Conservation (phyloP, 129 eudicot species). For the Gnaphalium uliginosum region DNA sequence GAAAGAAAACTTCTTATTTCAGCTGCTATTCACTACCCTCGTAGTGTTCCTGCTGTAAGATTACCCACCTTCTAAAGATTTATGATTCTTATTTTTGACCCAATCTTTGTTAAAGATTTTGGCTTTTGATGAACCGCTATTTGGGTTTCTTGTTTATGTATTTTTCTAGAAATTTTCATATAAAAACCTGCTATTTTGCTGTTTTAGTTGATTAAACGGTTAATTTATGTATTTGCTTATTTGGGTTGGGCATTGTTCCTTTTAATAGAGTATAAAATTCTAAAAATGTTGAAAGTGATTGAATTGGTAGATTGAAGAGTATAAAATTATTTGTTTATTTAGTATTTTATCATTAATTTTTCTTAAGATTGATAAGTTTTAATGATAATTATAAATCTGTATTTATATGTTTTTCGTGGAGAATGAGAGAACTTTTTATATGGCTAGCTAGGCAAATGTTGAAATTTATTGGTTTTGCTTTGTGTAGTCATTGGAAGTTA, state of each 20-base stretch:
- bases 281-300: background rate
- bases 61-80: background rate
- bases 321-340: background rate
- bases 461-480: background rate
- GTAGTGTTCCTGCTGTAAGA: conserved; percentile 93
- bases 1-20: conserved; percentile 86
- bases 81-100: background rate
- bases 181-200: background rate
- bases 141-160: background rate
- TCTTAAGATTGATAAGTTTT: background rate
- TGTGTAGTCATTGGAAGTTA: background rate
- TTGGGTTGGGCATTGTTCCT: background rate
- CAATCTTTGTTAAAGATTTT: background rate
- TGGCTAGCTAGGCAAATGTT: background rate
- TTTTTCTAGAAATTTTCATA: too few relatives aligned
- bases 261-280: too few relatives aligned
- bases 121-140: background rate
- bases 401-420: background rate
- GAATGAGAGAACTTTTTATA: background rate
- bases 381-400: background rate
- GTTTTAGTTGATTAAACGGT: background rate
- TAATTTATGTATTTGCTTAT: background rate
- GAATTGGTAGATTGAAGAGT: background rate
- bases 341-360: too few relatives aligned
- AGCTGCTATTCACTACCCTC: conserved; percentile 95